phyloP scores from a whole-genome alignment of 176 grass and related monocot species.

The Hsuehochloa calcarea region DNA sequence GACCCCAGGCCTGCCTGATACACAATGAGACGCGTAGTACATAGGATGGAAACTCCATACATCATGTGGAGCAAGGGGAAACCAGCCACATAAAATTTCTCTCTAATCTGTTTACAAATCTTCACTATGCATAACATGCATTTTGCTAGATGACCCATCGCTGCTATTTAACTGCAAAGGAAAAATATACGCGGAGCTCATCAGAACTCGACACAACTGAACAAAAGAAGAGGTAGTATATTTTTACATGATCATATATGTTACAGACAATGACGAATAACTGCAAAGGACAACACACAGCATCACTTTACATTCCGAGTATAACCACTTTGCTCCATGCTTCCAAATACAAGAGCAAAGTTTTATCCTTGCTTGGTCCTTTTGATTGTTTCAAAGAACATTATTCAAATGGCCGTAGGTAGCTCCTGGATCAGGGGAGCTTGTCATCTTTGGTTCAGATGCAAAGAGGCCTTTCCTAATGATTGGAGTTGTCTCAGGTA shows the following conservation, averaged over 20 bases:
- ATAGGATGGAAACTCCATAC: neutral
- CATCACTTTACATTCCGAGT: neutral
- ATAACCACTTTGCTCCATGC: neutral
- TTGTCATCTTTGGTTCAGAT: slow-evolving; percentile 48
- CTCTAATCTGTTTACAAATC: neutral
- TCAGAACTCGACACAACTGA: neutral
- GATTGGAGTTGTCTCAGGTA: slow-evolving; percentile 59
- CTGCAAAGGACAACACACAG: neutral
- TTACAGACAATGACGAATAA: neutral
- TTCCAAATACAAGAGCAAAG: neutral
- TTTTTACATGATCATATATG: neutral
- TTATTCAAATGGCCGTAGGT: slow-evolving; percentile 35
- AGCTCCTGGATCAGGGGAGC: slow-evolving; percentile 53
- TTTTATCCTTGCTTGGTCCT: neutral
- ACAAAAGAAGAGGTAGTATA: no score
- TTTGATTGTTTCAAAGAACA: neutral
- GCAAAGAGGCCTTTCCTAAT: slow-evolving; percentile 53
- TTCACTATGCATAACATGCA: neutral
- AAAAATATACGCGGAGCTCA: neutral
- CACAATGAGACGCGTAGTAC: neutral
- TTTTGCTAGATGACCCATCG: neutral
- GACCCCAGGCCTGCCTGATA: no score
- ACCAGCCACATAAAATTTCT: neutral
- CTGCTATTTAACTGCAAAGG: neutral
- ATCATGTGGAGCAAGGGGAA: neutral